These are phyloP conservation scores for Elaeagnus macrophylla DNA, from an alignment of 306 rosid genomes.

Conservation along the genomic window DNA sequence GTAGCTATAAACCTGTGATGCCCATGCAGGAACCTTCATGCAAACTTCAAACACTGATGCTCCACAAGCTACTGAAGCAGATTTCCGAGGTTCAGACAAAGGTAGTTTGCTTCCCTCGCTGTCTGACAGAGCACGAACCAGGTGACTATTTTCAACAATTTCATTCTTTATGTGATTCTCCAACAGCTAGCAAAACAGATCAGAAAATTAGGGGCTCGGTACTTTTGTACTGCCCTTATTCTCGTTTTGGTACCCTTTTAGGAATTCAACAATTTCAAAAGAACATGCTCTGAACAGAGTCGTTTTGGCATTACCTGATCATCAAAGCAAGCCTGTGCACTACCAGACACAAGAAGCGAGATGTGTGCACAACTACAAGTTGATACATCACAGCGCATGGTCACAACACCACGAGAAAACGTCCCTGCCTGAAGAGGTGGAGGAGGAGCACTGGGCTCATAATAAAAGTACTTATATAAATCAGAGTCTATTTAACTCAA, in stretches of 20 bases:
- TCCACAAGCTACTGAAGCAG: slow-evolving; percentile 92
- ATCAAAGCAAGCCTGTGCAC: slow-evolving; percentile 86
- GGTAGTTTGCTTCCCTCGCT: slow-evolving; percentile 44
- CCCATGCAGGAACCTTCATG: slow-evolving; percentile 96
- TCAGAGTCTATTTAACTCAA: too few species aligned
- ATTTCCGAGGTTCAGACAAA: slow-evolving; percentile 76
- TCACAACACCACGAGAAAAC: slow-evolving; percentile 98
- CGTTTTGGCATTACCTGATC: slow-evolving; percentile 64
- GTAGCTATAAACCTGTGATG: slow-evolving; percentile 62
- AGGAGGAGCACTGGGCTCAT: slow-evolving; percentile 79
- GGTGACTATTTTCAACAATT: slow-evolving; percentile 73
- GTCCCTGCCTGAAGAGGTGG: slow-evolving; percentile 98
- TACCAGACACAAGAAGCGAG: slow-evolving; percentile 88
- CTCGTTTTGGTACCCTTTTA: too few species aligned
- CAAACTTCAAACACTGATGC: slow-evolving; percentile 76
- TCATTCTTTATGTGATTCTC: slow-evolving; percentile 93
- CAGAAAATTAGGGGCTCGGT: slow-evolving; percentile 24
- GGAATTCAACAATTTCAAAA: slow-evolving; percentile 19
- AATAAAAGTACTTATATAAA: slow-evolving; percentile 1
- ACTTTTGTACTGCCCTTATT: too few species aligned
- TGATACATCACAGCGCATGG: slow-evolving; percentile 95
- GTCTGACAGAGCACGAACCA: slow-evolving; percentile 48
- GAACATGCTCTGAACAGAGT: slow-evolving; percentile 10
- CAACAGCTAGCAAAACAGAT: slow-evolving; percentile 48
- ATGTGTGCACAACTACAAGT: slow-evolving; percentile 90